These are phyloP conservation scores for Aquilaria malaccensis DNA, from an alignment of 345 rosid genomes.

Conservation along the genomic window DNA sequence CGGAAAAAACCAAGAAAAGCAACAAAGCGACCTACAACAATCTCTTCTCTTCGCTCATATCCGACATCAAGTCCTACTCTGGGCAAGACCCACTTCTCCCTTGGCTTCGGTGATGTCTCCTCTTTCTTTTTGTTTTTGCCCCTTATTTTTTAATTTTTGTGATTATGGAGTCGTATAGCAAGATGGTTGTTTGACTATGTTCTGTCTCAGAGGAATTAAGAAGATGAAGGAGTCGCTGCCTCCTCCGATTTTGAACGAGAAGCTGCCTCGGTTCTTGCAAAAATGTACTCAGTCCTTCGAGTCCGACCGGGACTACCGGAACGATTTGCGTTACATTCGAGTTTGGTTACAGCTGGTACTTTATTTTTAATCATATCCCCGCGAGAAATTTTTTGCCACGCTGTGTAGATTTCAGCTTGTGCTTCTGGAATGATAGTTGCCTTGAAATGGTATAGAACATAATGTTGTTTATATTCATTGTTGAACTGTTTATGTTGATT, in stretches of 20 bases:
- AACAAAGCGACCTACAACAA: constrained; percentile 27
- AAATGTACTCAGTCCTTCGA: constrained; percentile 70
- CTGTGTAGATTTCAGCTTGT: too few species aligned
- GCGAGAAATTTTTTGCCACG: not conserved
- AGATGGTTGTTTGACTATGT: not conserved
- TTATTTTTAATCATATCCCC: not conserved
- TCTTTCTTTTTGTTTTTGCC: not conserved
- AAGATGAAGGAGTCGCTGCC: constrained; percentile 63
- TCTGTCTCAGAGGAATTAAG: constrained; percentile 55
- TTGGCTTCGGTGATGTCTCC: constrained; percentile 66
- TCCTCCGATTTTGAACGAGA: constrained; percentile 42
- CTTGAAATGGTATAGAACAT: too few species aligned
- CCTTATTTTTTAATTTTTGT: not conserved
- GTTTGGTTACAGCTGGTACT: constrained; percentile 91
- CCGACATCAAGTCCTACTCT: constrained; percentile 71
- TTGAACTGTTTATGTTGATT: too few species aligned
- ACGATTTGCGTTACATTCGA: constrained; percentile 80
- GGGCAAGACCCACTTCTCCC: constrained; percentile 88
- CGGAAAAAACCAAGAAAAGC: constrained; percentile 9
- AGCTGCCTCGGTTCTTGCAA: constrained; percentile 87
- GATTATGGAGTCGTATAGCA: too few species aligned
- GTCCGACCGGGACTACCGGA: constrained; percentile 62
- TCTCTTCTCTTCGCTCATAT: constrained; percentile 58
- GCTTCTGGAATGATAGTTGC: too few species aligned
- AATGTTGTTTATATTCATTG: too few species aligned